Evolutionary conservation across 176 grass and related monocot species (phyloP).

Genomic region (Cenchrus fungigraminus): DNA sequence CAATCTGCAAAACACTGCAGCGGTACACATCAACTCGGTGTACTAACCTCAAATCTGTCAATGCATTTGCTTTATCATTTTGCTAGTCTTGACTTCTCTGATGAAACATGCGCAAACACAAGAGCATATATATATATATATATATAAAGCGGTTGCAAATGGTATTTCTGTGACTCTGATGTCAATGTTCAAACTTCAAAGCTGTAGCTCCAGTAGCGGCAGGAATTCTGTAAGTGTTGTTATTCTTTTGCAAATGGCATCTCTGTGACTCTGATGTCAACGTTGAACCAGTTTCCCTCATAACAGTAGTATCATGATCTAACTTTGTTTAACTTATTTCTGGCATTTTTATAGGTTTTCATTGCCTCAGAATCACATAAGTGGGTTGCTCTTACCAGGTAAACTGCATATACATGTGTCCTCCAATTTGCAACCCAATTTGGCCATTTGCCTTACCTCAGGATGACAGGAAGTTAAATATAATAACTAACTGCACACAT

Average conservation of each 20-base stretch:
- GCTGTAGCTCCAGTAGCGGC: constrained; percentile 64
- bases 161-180: constrained; percentile 70
- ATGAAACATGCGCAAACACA: constrained; percentile 45
- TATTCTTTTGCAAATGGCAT: neutral
- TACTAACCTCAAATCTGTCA: neutral
- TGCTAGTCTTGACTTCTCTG: constrained; percentile 8
- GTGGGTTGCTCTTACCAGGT: constrained; percentile 57
- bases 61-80: neutral
- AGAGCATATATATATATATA: constrained; percentile 36
- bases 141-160: constrained; percentile 58
- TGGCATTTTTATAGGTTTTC: constrained; percentile 58
- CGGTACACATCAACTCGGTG: constrained; percentile 39
- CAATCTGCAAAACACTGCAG: constrained; percentile 67
- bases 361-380: constrained; percentile 64
- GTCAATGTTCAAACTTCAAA: constrained; percentile 55
- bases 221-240: constrained; percentile 61
- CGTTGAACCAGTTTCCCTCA: neutral
- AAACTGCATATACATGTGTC: neutral
- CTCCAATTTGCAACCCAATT: neutral
- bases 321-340: neutral
- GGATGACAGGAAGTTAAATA: neutral
- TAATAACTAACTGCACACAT: neutral
- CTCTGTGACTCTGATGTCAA: too few relatives aligned
- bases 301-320: too few relatives aligned
- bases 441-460: neutral